Conservation (phyloP, 1,284 basidiomycete species). For the Sanghuangporus weigelae region DNA sequence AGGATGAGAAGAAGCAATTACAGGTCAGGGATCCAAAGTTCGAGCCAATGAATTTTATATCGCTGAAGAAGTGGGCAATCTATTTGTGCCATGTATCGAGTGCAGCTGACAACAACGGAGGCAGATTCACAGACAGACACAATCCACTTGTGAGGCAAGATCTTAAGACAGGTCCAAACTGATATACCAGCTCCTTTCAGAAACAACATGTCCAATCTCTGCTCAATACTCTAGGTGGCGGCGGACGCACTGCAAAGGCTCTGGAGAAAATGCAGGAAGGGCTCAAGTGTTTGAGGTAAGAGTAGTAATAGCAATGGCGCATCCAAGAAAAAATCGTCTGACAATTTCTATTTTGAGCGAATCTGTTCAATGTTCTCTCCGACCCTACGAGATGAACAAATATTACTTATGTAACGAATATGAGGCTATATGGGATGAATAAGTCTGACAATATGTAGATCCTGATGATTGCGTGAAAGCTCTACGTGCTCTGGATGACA, state of each 20-base stretch:
- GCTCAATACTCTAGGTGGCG: not conserved
- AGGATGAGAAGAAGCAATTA: no score
- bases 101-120: not conserved
- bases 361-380: not conserved
- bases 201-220: not conserved
- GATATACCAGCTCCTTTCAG: not conserved
- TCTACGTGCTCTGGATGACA: not conserved
- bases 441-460: not conserved
- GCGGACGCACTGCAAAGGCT: constrained; percentile 3
- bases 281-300: not conserved
- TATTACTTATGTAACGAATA: no score
- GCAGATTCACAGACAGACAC: not conserved
- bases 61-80: not conserved
- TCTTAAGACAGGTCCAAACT: not conserved
- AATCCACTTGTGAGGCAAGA: not conserved
- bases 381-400: no score
- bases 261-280: not conserved
- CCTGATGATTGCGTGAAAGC: not conserved
- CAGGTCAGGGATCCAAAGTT: not conserved
- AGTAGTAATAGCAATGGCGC: no score
- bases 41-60: not conserved
- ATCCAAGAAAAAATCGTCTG: no score
- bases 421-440: no score
- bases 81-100: not conserved
- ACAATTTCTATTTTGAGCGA: not conserved